Evolutionary conservation across 2,329 filamentous ascomycete genomes (phyloP).

Genomic region (Paecilomyces sp.): DNA sequence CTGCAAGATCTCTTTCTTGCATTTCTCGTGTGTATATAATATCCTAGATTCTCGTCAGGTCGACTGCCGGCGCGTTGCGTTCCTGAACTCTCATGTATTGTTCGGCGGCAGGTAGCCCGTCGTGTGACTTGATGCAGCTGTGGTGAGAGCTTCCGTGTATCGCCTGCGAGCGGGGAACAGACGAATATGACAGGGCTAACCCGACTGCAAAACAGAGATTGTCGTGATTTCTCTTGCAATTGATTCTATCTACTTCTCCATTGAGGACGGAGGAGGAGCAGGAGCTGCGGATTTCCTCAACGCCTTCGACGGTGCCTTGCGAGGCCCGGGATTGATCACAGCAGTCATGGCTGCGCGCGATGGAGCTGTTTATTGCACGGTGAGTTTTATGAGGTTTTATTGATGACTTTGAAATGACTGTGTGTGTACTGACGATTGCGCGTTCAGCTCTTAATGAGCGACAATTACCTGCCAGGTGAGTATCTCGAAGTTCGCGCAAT

Average conservation of each 20-base stretch:
- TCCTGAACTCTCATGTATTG: neutral
- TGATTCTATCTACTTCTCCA: neutral
- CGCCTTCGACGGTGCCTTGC: slow-evolving; percentile 1
- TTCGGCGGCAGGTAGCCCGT: slow-evolving; percentile 1
- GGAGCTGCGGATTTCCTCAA: neutral
- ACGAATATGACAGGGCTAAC: slow-evolving; percentile 10
- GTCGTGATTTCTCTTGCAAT: slow-evolving; percentile 1
- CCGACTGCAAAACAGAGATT: neutral
- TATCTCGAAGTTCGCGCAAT: slow-evolving; percentile 8
- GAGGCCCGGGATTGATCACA: slow-evolving; percentile 10
- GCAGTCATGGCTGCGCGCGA: slow-evolving; percentile 32
- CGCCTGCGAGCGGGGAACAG: slow-evolving; percentile 10
- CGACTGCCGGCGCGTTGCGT: neutral
- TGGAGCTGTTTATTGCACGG: slow-evolving; percentile 61
- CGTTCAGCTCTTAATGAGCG: slow-evolving; percentile 76
- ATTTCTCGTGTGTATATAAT: neutral
- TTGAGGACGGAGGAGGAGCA: neutral
- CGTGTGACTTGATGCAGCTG: slow-evolving; percentile 8
- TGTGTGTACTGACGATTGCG: slow-evolving; percentile 13
- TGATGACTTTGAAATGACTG: slow-evolving; percentile 2
- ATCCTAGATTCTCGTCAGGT: neutral
- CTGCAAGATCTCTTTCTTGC: neutral
- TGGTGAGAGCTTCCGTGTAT: slow-evolving; percentile 11
- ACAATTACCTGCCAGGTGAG: slow-evolving; percentile 85
- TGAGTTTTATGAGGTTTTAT: slow-evolving; percentile 27